Evolutionary conservation across 2,329 filamentous ascomycete species (phyloP), one percentile per base, ranked within the genome.

Genomic region (Sarocladiaceae sp.): DNA sequence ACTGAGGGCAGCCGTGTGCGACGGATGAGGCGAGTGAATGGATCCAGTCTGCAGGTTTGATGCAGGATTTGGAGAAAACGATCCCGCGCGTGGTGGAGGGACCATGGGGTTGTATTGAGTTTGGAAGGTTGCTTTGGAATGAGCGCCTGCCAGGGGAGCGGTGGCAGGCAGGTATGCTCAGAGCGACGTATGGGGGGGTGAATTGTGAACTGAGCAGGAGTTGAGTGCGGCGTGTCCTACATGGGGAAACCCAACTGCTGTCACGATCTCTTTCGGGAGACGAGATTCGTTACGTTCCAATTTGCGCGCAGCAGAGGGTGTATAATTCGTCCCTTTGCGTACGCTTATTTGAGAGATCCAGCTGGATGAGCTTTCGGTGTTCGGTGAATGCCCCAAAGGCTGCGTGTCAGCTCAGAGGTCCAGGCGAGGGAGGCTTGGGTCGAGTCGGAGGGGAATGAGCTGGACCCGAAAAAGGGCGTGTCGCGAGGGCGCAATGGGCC

Each of bases 51-150:
- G 77, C 59, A 81, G 70, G 64, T 73, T 72, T 66, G 80, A 76
- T 60, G 75, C 73, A 74, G 78, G 77, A 74, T 76, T 80, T 71
- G 80, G 80, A 67, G 80, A 82, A 70, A 83, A 83, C 67, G 79
- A 81, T 80, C 79, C 80, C 74, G 79, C 74, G 77, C 79, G 75
- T 72, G 78, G 73, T 74, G 71, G 75, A 72, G 77, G 76, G 74
- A 79, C 76, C 77, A 80, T 80, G 77, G 73, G 68, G 72, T 66
- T 69, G 62, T 70, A 63, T 68, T 67, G 56, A 61, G 52, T 54
- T 59, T 55, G 61, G 60, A 60, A 62, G 64, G 60, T 56, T 58
- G 51, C 62, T 58, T 59, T 59, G 61, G 55, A 56, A 60, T 57
- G 59, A 65, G 62, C 62, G 65, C 67, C 69, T 69, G 67, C 66